Percentiles rank a stretch among this genome's conserved stretches.
These are phyloP conservation scores for Leccinum disarticulatum DNA, from an alignment of 768 basidiomycete species.

Conservation along the genomic window DNA sequence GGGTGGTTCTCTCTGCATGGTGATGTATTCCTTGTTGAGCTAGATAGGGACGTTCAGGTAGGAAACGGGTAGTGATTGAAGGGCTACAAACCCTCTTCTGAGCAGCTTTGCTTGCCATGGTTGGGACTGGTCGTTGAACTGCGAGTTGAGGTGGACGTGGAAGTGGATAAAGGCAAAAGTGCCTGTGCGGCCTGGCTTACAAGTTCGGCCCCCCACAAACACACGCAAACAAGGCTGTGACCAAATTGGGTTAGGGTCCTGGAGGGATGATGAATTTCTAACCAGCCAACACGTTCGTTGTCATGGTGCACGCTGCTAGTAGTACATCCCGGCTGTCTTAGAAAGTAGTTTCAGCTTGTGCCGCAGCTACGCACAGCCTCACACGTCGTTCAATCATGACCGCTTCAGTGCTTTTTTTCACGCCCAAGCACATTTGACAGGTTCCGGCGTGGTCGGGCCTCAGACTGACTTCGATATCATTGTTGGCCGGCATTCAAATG, in stretches of 20 bases:
- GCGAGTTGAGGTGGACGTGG: slow-evolving; percentile 13
- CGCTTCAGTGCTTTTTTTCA: background rate
- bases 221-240: slow-evolving; percentile 17
- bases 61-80: slow-evolving; percentile 10
- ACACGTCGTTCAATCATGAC: background rate
- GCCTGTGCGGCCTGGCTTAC: slow-evolving; percentile 24
- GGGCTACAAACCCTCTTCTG: slow-evolving; percentile 68
- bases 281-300: slow-evolving; percentile 11
- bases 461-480: background rate
- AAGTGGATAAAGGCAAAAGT: slow-evolving; percentile 23
- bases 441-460: background rate
- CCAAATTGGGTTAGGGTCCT: slow-evolving; percentile 16
- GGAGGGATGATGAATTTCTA: slow-evolving; percentile 9
- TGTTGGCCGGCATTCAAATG: slow-evolving; percentile 12
- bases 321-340: background rate
- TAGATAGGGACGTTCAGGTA: slow-evolving; percentile 29
- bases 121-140: slow-evolving; percentile 3
- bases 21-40: slow-evolving; percentile 86
- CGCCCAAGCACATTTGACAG: background rate
- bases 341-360: background rate
- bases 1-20: slow-evolving; percentile 91
- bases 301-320: slow-evolving; percentile 6
- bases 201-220: slow-evolving; percentile 27
- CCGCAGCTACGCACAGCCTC: slow-evolving; percentile 10
- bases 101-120: slow-evolving; percentile 84